phyloP scores from a whole-genome alignment of 495 filamentous ascomycete species.

The Entonaema liquescens region DNA sequence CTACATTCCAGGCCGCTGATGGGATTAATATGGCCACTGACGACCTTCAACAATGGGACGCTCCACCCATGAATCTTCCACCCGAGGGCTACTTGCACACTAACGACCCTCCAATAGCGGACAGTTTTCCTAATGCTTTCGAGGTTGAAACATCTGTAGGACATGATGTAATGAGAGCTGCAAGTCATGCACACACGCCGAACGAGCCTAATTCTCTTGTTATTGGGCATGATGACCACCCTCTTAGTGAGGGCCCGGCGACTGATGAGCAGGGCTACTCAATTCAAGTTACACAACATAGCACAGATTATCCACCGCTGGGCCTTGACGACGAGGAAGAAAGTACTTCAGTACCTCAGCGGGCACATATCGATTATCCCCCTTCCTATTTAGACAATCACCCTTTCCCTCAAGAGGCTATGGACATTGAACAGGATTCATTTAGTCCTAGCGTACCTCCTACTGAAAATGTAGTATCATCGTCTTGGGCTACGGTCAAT shows the following conservation, averaged over 20 bases:
- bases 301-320: conserved; percentile 31
- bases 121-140: conserved; percentile 6
- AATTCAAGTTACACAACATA: conserved; percentile 1
- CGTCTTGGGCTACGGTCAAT: conserved; percentile 36
- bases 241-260: neutral
- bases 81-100: conserved; percentile 15
- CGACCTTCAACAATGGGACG: conserved; percentile 24
- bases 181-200: conserved; percentile 21
- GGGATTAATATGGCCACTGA: conserved; percentile 1
- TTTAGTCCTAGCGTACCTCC: neutral
- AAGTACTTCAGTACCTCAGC: neutral
- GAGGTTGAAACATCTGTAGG: neutral
- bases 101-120: neutral
- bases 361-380: conserved; percentile 24
- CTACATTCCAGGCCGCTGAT: conserved; percentile 10
- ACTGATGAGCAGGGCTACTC: conserved; percentile 22
- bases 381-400: conserved; percentile 26
- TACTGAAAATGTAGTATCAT: conserved; percentile 6
- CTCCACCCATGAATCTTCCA: conserved; percentile 14
- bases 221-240: conserved; percentile 30
- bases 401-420: conserved; percentile 18
- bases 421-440: conserved; percentile 13
- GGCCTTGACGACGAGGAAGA: conserved; percentile 28
- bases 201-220: conserved; percentile 42
- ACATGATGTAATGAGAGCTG: conserved; percentile 1